Percentiles rank a stretch among this genome's conserved stretches.
Evolutionary conservation across 2,329 filamentous ascomycete species (phyloP).

Genomic region (Aspergillus floridensis): DNA sequence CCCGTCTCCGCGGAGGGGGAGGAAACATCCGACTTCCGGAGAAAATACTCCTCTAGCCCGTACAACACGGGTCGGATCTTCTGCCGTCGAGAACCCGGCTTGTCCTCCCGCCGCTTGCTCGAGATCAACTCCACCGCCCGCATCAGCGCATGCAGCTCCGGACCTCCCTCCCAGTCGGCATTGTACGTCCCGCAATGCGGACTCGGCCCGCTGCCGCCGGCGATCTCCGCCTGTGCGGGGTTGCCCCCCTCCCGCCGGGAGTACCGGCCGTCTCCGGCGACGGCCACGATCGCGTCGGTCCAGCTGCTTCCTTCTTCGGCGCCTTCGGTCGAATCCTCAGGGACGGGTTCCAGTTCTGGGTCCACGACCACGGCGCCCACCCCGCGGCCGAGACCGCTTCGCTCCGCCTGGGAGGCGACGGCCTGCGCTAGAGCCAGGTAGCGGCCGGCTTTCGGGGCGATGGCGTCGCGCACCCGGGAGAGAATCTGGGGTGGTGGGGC

Average conservation of each 20-base stretch:
- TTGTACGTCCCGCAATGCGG: conserved; percentile 26
- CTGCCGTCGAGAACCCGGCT: conserved; percentile 13
- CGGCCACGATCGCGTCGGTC: conserved; percentile 42
- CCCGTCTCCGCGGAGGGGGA: conserved; percentile 50
- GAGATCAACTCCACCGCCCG: conserved; percentile 44
- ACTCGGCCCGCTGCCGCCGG: conserved; percentile 22
- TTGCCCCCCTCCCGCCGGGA: conserved; percentile 28
- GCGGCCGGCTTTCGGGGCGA: conserved; percentile 37
- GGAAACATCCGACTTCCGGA: conserved; percentile 41
- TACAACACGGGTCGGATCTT: conserved; percentile 18
- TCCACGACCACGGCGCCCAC: conserved; percentile 49
- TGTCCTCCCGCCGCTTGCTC: conserved; percentile 37
- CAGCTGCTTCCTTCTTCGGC: conserved; percentile 22
- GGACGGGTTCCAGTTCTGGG: conserved; percentile 30
- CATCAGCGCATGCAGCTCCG: conserved; percentile 49
- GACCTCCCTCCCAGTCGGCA: conserved; percentile 41
- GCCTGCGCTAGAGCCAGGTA: conserved; percentile 42
- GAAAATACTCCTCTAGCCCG: conserved; percentile 35
- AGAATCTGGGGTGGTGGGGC: conserved; percentile 43
- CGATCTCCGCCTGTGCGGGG: conserved; percentile 22
- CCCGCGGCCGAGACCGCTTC: conserved; percentile 36
- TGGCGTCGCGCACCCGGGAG: conserved; percentile 31
- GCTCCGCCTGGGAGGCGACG: conserved; percentile 39
- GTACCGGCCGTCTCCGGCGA: conserved; percentile 46
- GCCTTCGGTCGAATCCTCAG: conserved; percentile 14